Conservation (phyloP, 345 rosid genomes). For the Euphorbia peplus region DNA sequence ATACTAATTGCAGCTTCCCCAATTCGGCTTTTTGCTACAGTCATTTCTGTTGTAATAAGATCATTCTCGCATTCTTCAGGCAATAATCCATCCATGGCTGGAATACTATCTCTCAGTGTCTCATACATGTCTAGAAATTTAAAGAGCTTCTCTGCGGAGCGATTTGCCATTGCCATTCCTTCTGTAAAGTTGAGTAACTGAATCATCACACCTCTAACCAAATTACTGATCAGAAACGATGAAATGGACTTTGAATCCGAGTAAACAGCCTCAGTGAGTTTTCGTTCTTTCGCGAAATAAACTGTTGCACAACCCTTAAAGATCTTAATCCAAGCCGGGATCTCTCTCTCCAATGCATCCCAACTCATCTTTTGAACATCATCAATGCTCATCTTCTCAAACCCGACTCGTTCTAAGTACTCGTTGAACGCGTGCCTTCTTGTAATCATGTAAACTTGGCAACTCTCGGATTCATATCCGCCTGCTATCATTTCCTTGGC, state of each 20-base stretch:
- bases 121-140: constrained; percentile 81
- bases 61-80: constrained; percentile 40
- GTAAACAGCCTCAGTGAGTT: constrained; percentile 50
- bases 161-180: constrained; percentile 67
- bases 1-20: constrained; percentile 71
- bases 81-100: constrained; percentile 39
- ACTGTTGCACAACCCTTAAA: constrained; percentile 51
- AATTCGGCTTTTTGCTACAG: constrained; percentile 45
- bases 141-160: constrained; percentile 73
- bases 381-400: constrained; percentile 70
- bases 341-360: constrained; percentile 74
- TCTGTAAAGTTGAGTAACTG: constrained; percentile 73
- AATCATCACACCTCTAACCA: constrained; percentile 48
- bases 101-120: constrained; percentile 50
- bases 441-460: constrained; percentile 50
- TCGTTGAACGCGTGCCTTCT: constrained; percentile 61
- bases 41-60: constrained; percentile 55
- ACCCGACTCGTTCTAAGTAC: constrained; percentile 48
- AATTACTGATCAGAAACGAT: constrained; percentile 44
- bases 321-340: constrained; percentile 59
- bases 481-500: constrained; percentile 59
- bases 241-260: constrained; percentile 32
- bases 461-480: constrained; percentile 68
- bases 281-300: constrained; percentile 55
- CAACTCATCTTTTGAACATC: constrained; percentile 77